Evolutionary conservation across 176 grass and related monocot species (phyloP).

Genomic region (Avena atlantica): DNA sequence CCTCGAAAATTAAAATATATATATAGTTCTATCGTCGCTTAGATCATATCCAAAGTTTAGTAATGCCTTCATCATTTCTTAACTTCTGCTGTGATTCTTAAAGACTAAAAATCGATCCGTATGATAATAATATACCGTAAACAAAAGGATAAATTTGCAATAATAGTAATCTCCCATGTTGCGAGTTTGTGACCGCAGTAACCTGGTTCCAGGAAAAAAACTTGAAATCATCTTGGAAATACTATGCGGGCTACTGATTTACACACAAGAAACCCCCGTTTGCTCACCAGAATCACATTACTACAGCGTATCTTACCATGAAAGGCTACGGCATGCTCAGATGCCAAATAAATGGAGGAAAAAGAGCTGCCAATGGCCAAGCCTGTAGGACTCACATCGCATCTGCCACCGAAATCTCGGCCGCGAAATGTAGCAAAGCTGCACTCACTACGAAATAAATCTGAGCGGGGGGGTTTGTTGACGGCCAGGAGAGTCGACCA

Average conservation of each 20-base stretch:
- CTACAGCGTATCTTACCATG: background rate
- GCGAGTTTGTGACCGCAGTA: background rate
- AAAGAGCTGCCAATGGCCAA: background rate
- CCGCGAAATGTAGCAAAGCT: background rate
- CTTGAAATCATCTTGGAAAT: background rate
- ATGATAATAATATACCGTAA: background rate
- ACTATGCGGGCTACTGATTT: background rate
- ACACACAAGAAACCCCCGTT: background rate
- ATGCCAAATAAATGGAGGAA: constrained; percentile 8
- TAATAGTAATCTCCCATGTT: background rate
- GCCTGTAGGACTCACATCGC: background rate
- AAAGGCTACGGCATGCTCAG: background rate
- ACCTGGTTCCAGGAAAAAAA: background rate
- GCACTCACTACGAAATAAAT: background rate
- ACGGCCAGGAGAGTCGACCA: background rate
- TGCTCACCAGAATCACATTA: background rate
- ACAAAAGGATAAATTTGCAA: background rate
- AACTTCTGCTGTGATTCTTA: background rate
- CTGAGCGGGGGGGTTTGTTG: background rate
- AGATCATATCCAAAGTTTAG: background rate
- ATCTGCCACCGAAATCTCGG: background rate
- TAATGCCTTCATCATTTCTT: background rate
- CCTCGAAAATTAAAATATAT: background rate
- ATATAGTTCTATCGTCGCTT: background rate
- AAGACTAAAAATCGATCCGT: background rate